phyloP scores from a whole-genome alignment of 176 grass and related monocot genomes.

The Musa beccarii region DNA sequence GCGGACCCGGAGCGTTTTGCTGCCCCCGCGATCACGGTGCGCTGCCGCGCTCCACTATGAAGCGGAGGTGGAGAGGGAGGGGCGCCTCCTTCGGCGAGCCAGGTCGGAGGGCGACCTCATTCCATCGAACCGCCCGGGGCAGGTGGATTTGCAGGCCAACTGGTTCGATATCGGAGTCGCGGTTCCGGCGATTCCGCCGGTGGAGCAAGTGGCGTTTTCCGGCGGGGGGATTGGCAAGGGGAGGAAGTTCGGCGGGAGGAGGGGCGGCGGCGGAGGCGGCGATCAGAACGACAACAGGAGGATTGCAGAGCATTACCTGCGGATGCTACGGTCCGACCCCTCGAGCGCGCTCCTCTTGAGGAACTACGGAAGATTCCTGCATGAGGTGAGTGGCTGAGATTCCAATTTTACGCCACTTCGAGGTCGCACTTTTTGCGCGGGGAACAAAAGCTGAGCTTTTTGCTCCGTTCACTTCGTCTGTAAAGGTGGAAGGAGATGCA shows the following conservation, averaged over 20 bases:
- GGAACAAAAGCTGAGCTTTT: not conserved
- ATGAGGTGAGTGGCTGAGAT: conserved; percentile 36
- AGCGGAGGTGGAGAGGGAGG: not conserved
- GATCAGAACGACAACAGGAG: conserved; percentile 22
- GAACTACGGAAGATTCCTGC: conserved; percentile 80
- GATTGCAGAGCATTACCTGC: conserved; percentile 55
- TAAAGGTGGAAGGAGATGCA: conserved; percentile 52
- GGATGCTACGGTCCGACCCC: conserved; percentile 51
- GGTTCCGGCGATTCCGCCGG: not conserved
- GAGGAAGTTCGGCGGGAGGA: conserved; percentile 14
- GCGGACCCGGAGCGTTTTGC: not conserved
- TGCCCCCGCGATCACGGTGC: conserved; percentile 1
- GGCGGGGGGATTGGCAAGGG: conserved; percentile 4
- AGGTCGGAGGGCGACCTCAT: conserved; percentile 47
- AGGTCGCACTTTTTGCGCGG: not conserved
- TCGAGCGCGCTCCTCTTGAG: conserved; percentile 57
- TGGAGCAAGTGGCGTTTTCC: conserved; percentile 13
- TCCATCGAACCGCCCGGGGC: not conserved
- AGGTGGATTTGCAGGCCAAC: not conserved
- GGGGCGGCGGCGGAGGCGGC: conserved; percentile 33
- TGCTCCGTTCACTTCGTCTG: not conserved
- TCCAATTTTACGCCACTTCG: not conserved
- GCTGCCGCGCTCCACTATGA: not conserved
- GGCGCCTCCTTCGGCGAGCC: conserved; percentile 35
- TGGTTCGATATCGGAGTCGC: not conserved